Conservation (phyloP, 2,329 filamentous ascomycete genomes). For the Neurospora crassa region DNA sequence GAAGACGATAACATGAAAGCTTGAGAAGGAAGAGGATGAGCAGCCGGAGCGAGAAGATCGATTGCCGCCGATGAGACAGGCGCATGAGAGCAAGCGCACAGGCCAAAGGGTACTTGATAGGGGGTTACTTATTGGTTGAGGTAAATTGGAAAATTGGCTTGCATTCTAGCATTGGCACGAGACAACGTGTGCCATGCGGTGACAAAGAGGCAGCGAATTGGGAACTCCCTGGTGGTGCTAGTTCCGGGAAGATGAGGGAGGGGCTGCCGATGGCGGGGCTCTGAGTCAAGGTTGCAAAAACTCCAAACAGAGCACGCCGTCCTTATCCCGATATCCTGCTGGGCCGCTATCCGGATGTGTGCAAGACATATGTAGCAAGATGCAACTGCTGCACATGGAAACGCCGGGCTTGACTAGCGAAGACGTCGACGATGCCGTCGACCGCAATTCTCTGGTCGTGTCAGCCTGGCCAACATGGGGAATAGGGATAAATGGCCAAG, state of each 20-base stretch:
- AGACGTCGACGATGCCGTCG: not conserved
- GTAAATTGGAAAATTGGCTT: not conserved
- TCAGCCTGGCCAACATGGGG: not conserved
- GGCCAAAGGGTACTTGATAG: not conserved
- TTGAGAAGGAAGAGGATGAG: not conserved
- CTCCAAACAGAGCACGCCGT: not conserved
- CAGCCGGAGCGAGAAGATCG: not conserved
- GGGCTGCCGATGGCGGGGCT: not conserved
- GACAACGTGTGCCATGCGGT: conserved; percentile 6
- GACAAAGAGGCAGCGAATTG: not conserved
- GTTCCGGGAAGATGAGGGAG: not conserved
- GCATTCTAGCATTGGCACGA: conserved; percentile 1
- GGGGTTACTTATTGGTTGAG: not conserved
- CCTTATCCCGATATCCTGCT: not conserved
- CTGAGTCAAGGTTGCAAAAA: not conserved
- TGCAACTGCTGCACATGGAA: not conserved
- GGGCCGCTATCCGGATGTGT: not conserved
- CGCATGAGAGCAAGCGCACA: not conserved
- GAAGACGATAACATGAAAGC: not conserved
- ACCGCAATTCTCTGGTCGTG: not conserved
- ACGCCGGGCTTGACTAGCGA: not conserved
- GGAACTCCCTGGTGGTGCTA: not conserved
- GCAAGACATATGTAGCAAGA: not conserved
- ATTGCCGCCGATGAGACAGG: not conserved
- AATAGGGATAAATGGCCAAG: not conserved